Evolutionary conservation across 148 eudicot species (phyloP).

Genomic region (Chenopodium suecicum): DNA sequence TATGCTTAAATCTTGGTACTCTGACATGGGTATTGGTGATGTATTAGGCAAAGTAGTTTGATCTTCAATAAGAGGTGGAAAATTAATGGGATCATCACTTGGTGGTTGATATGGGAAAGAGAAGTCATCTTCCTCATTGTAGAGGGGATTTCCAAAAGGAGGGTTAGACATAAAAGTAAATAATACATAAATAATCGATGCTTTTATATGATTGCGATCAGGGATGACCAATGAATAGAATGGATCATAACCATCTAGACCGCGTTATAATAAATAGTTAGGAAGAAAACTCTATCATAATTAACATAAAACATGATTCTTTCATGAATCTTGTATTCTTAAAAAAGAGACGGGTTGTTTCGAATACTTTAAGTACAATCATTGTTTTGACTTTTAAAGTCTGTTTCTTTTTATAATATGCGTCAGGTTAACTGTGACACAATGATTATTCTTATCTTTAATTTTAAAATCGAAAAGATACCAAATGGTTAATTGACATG

Average conservation of each 20-base stretch:
- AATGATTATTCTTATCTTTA: background rate
- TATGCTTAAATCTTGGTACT: conserved; percentile 33
- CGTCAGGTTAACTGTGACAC: background rate
- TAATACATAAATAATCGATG: background rate
- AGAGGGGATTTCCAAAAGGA: conserved; percentile 32
- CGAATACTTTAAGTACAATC: background rate
- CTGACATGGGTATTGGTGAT: conserved; percentile 20
- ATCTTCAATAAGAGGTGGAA: conserved; percentile 7
- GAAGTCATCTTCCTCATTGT: conserved; percentile 22
- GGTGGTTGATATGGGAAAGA: conserved; percentile 12
- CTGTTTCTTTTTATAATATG: background rate
- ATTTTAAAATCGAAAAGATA: background rate
- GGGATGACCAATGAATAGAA: background rate
- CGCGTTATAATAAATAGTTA: background rate
- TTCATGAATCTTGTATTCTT: too few species aligned
- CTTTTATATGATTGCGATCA: background rate
- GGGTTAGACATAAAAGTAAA: conserved; percentile 32
- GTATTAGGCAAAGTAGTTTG: conserved; percentile 7
- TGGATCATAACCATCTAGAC: background rate
- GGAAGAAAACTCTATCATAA: background rate
- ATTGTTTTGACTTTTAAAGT: background rate
- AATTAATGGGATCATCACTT: conserved; percentile 18
- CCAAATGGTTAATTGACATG: background rate
- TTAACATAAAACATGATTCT: background rate
- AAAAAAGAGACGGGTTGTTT: background rate